Conservation (phyloP, 2,329 filamentous ascomycete species). For the Chrysoporthe deuterocubensis region DNA sequence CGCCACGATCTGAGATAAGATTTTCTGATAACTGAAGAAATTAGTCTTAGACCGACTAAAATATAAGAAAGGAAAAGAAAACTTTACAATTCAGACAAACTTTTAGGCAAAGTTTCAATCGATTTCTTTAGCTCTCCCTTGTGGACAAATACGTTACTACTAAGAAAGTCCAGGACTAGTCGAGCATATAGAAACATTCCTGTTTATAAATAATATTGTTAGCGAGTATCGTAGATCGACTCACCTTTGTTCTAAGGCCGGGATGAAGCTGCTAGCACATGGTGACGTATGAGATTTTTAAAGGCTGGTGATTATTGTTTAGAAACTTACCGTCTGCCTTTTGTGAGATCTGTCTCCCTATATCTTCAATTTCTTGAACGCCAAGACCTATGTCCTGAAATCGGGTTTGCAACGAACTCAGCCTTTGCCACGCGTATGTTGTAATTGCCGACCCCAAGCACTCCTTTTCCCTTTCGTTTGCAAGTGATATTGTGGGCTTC, state of each 20-base stretch:
- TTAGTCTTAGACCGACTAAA: neutral
- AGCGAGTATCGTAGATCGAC: neutral
- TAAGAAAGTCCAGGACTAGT: conserved; percentile 41
- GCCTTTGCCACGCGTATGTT: conserved; percentile 30
- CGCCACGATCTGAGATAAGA: conserved; percentile 35
- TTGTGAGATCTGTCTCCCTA: conserved; percentile 29
- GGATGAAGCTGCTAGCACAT: no score
- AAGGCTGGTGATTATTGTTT: neutral
- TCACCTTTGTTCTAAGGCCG: no score
- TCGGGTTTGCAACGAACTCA: conserved; percentile 20
- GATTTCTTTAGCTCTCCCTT: conserved; percentile 34
- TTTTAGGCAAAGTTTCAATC: conserved; percentile 32
- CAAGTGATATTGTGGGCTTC: conserved; percentile 33
- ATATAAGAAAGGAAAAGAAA: neutral
- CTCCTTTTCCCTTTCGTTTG: conserved; percentile 32
- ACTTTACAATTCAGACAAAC: conserved; percentile 35
- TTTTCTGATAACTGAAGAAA: conserved; percentile 36
- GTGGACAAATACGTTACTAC: conserved; percentile 38
- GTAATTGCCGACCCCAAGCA: conserved; percentile 31
- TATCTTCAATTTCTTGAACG: conserved; percentile 26
- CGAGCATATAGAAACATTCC: conserved; percentile 45
- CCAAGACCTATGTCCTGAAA: conserved; percentile 30
- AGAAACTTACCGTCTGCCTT: conserved; percentile 37
- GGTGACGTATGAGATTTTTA: neutral
- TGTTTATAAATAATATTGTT: conserved; percentile 12